A percentile compares a stretch with the other conserved stretches of the same genome.
phyloP scores from a whole-genome alignment of 345 rosid species.

The Hibiscus mutabilis region DNA sequence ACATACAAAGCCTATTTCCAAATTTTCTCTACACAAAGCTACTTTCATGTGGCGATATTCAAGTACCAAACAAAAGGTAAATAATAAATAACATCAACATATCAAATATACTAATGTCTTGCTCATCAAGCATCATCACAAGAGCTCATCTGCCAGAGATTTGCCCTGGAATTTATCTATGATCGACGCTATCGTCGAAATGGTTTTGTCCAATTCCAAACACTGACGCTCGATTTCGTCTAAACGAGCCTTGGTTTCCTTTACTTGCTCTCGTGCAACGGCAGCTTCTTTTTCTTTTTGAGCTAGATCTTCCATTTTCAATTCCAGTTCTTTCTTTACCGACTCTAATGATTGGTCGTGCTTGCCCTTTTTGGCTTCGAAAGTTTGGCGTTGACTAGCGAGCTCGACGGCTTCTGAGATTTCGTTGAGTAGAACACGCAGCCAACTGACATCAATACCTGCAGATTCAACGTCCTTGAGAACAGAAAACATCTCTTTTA shows the following conservation, averaged over 20 bases:
- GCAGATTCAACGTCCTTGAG: constrained; percentile 76
- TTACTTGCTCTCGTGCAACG: constrained; percentile 25
- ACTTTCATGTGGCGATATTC: neutral
- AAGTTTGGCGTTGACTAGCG: constrained; percentile 29
- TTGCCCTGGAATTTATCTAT: constrained; percentile 47
- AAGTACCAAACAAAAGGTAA: neutral
- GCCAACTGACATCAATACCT: constrained; percentile 57
- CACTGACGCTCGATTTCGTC: constrained; percentile 41
- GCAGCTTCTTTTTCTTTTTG: constrained; percentile 42
- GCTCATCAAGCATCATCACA: constrained; percentile 24
- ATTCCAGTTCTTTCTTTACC: constrained; percentile 40
- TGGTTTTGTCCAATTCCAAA: constrained; percentile 27
- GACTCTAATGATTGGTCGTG: constrained; percentile 34
- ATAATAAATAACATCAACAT: neutral
- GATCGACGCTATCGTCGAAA: constrained; percentile 26
- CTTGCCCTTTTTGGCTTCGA: constrained; percentile 35
- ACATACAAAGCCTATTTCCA: neutral
- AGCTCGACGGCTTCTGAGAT: constrained; percentile 49
- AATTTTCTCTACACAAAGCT: neutral
- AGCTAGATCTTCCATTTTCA: constrained; percentile 33
- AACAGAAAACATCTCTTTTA: constrained; percentile 61
- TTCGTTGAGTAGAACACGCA: constrained; percentile 44
- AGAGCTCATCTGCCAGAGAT: constrained; percentile 41
- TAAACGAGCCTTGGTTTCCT: constrained; percentile 30
- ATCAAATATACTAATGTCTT: neutral